Conservation (phyloP, 1,284 basidiomycete genomes). For the Malassezia psittaci region DNA sequence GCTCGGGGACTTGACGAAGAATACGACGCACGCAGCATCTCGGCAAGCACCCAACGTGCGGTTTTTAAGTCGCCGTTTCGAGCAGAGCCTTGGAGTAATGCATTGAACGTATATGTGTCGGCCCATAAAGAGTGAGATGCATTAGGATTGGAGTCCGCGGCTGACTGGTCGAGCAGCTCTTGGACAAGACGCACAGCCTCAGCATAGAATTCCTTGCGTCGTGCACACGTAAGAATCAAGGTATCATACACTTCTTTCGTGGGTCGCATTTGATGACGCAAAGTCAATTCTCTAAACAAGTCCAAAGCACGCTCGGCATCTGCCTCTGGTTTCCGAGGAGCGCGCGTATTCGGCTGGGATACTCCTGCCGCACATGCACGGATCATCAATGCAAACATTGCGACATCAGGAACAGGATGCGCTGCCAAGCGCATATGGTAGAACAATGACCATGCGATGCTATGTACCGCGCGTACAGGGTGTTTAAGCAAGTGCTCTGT, state of each 20-base stretch:
- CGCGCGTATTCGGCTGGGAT: constrained; percentile 40
- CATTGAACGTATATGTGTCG: constrained; percentile 63
- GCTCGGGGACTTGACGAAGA: neutral
- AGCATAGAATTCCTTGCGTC: constrained; percentile 32
- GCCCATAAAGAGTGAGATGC: constrained; percentile 49
- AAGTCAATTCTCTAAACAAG: constrained; percentile 79
- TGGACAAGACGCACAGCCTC: constrained; percentile 52
- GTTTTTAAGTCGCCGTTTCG: constrained; percentile 69
- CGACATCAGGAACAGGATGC: constrained; percentile 65
- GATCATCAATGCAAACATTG: constrained; percentile 78
- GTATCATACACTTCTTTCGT: constrained; percentile 67
- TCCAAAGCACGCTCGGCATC: constrained; percentile 86
- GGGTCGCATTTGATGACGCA: constrained; percentile 58
- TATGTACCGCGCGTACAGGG: constrained; percentile 20
- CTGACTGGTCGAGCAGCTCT: constrained; percentile 58
- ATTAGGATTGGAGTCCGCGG: constrained; percentile 71
- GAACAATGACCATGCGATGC: constrained; percentile 68
- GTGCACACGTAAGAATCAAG: constrained; percentile 64
- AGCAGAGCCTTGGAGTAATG: constrained; percentile 78
- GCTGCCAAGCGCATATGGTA: constrained; percentile 90
- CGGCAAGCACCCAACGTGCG: constrained; percentile 80
- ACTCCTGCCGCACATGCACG: constrained; percentile 62
- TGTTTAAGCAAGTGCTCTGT: constrained; percentile 26
- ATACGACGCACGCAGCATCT: constrained; percentile 57
- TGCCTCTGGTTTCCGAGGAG: constrained; percentile 43